Percentiles rank a stretch among this genome's conserved stretches.
These are phyloP conservation scores for Meira miltonrushii DNA, from an alignment of 1,284 basidiomycete species.

Conservation along the genomic window DNA sequence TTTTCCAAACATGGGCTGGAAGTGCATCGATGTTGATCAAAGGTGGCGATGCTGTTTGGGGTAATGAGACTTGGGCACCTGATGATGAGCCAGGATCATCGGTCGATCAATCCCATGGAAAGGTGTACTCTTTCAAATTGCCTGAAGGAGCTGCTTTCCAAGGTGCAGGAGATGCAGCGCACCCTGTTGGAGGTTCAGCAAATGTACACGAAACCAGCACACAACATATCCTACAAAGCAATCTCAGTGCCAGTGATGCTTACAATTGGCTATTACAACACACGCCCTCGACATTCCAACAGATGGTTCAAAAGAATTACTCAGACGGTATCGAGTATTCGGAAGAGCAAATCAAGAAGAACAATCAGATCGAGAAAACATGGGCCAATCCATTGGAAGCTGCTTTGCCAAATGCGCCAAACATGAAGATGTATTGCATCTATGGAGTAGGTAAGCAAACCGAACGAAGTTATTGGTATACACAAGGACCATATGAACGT, in stretches of 20 bases:
- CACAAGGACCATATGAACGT: slow-evolving; percentile 31
- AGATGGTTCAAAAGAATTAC: slow-evolving; percentile 86
- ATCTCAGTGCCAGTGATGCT: slow-evolving; percentile 70
- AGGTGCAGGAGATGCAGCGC: slow-evolving; percentile 3
- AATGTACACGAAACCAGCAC: slow-evolving; percentile 8
- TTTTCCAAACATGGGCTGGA: slow-evolving; percentile 94
- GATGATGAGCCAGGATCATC: slow-evolving; percentile 25
- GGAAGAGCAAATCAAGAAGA: slow-evolving; percentile 53
- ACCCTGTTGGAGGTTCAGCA: background rate
- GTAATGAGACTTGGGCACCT: slow-evolving; percentile 58
- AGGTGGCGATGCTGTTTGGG: slow-evolving; percentile 89
- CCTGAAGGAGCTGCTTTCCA: slow-evolving; percentile 20
- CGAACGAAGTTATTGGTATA: slow-evolving; percentile 61
- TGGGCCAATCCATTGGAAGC: slow-evolving; percentile 93
- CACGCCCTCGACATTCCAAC: slow-evolving; percentile 70
- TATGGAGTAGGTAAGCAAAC: slow-evolving; percentile 97
- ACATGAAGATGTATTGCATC: slow-evolving; percentile 86
- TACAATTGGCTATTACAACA: slow-evolving; percentile 76
- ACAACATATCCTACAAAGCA: slow-evolving; percentile 19
- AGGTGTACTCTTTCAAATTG: slow-evolving; percentile 73
- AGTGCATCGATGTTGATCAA: slow-evolving; percentile 62
- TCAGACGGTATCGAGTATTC: slow-evolving; percentile 86
- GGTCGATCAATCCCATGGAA: slow-evolving; percentile 58
- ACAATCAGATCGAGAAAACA: slow-evolving; percentile 50
- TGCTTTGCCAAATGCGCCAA: slow-evolving; percentile 75